Percentiles rank a stretch among this genome's conserved stretches.
phyloP scores from a whole-genome alignment of 2,329 filamentous ascomycete genomes.

The Stemphylium beticola region DNA sequence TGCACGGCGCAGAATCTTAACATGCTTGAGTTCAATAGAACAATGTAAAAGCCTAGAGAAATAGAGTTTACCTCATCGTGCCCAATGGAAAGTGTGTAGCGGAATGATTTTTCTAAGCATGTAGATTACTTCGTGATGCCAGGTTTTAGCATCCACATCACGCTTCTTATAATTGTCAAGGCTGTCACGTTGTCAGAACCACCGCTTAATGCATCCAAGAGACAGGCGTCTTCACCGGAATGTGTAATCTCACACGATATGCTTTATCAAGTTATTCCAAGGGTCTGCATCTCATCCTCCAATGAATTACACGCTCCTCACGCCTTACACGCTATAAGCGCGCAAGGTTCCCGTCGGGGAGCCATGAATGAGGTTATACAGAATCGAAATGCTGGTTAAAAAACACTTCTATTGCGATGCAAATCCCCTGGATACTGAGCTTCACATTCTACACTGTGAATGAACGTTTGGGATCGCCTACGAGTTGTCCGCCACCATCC shows the following conservation, averaged over 20 bases:
- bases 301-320: conserved; percentile 23
- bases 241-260: not conserved
- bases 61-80: not conserved
- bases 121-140: no score
- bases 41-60: not conserved
- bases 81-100: no score
- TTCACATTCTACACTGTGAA: not conserved
- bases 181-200: no score
- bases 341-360: conserved; percentile 8
- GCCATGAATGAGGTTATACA: not conserved
- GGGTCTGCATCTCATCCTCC: not conserved
- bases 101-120: no score
- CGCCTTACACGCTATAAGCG: conserved; percentile 26
- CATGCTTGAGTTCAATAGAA: not conserved
- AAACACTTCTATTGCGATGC: not conserved
- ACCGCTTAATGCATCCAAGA: no score
- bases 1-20: not conserved
- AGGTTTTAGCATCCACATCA: no score
- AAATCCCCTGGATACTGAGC: not conserved
- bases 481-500: not conserved
- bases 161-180: no score
- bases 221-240: not conserved
- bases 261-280: not conserved
- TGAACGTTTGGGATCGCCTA: not conserved
- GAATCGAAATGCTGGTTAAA: not conserved